A percentile compares a stretch with the other conserved stretches of the same genome.
phyloP scores from a whole-genome alignment of 768 basidiomycete genomes.

The Boletellus sp. region DNA sequence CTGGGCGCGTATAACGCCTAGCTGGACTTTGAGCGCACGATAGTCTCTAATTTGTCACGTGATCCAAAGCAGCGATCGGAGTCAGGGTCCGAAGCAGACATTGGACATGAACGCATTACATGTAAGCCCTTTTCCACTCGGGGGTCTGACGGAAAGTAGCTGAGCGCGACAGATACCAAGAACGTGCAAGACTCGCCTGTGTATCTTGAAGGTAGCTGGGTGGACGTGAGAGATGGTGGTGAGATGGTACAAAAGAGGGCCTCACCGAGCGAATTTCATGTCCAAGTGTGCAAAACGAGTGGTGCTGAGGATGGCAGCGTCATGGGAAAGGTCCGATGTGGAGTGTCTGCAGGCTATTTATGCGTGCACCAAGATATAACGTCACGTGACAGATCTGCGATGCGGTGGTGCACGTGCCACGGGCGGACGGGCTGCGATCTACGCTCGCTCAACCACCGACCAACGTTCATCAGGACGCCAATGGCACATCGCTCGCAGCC shows the following conservation, averaged over 20 bases:
- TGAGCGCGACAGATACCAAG: not conserved
- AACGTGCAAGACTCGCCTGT: conserved; percentile 40
- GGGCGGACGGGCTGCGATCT: too few relatives aligned
- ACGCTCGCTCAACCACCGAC: too few relatives aligned
- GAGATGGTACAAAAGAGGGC: not conserved
- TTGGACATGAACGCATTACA: conserved; percentile 9
- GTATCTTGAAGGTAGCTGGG: conserved; percentile 64
- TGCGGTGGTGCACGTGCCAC: too few relatives aligned
- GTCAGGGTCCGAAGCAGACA: not conserved
- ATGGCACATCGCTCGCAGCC: conserved; percentile 14
- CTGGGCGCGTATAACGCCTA: conserved; percentile 48
- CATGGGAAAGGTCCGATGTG: too few relatives aligned
- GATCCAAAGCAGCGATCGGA: not conserved
- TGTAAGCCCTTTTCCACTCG: conserved; percentile 45
- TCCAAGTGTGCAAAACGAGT: not conserved
- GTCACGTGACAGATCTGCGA: too few relatives aligned
- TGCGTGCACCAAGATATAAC: too few relatives aligned
- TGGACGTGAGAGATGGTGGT: not conserved
- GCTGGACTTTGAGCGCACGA: conserved; percentile 68
- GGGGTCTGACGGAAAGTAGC: conserved; percentile 45
- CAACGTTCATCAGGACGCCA: conserved; percentile 1
- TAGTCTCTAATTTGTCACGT: too few relatives aligned
- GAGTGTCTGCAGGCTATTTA: too few relatives aligned
- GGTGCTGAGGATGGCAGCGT: not conserved
- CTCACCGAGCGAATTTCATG: conserved; percentile 63